A percentile compares a stretch with the other conserved stretches of the same genome.
phyloP scores from a whole-genome alignment of 2,329 filamentous ascomycete genomes.

The Boeremia exigua region DNA sequence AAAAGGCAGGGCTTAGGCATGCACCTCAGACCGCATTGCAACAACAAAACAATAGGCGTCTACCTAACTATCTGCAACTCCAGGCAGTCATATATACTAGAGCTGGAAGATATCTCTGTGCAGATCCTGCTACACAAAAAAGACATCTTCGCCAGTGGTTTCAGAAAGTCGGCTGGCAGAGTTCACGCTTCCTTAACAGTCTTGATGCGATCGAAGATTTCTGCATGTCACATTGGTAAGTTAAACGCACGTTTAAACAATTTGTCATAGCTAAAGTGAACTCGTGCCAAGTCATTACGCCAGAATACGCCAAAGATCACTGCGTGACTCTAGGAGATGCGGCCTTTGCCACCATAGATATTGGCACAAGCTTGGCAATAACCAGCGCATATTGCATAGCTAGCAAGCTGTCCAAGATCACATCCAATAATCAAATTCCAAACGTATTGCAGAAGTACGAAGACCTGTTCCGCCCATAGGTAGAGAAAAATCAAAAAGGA shows the following conservation, averaged over 20 bases:
- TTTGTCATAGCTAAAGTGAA: slow-evolving; percentile 53
- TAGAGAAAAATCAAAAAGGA: slow-evolving; percentile 21
- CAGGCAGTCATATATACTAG: slow-evolving; percentile 14
- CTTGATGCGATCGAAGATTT: slow-evolving; percentile 44
- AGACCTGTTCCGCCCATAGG: slow-evolving; percentile 21
- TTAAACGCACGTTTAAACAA: neutral
- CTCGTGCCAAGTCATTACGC: slow-evolving; percentile 54
- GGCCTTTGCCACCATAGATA: slow-evolving; percentile 42
- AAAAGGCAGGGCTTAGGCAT: slow-evolving; percentile 22
- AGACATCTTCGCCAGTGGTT: slow-evolving; percentile 42
- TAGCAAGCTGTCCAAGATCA: slow-evolving; percentile 42
- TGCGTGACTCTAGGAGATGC: slow-evolving; percentile 63
- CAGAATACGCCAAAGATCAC: slow-evolving; percentile 55
- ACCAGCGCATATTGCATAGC: slow-evolving; percentile 49
- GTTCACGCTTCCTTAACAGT: slow-evolving; percentile 51
- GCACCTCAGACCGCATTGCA: slow-evolving; percentile 35
- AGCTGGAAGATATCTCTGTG: slow-evolving; percentile 27
- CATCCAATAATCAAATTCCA: slow-evolving; percentile 22
- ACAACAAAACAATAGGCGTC: slow-evolving; percentile 30
- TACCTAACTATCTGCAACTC: slow-evolving; percentile 35
- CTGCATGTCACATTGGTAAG: slow-evolving; percentile 4
- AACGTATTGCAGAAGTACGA: slow-evolving; percentile 32
- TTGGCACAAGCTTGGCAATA: slow-evolving; percentile 45
- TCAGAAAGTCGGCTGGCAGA: slow-evolving; percentile 54
- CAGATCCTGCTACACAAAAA: slow-evolving; percentile 52